Base-by-base conservation (phyloP, 345 rosid species). In the Arabidopsis suecica region DNA sequence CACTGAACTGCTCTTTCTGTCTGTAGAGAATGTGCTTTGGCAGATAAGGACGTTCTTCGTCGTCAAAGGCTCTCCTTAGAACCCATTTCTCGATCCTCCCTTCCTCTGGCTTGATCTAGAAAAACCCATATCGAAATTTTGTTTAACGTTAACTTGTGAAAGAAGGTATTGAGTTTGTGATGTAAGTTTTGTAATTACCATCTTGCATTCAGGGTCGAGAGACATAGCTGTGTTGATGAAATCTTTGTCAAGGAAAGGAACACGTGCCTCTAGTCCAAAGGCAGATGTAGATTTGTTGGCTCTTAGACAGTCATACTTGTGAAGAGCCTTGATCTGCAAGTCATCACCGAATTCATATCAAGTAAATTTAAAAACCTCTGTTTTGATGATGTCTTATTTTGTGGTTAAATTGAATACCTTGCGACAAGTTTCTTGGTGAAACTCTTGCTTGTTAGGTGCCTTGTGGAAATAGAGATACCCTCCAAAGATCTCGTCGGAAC, bases 1-100 rank as follows among this genome's bases (percentile, higher is more conserved):
- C 98, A 75, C 98, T 94, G 50, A 94, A 94, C 71, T 94, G 97
- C 68, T 94, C 98, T 58, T 94, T 94, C 82, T 94, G 98, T 74
- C 98, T 90, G 82, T 94, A 91, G 40, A 94, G 85, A 68, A 94
- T 88, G 80, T 88, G 95, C 91, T 91, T 90, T 58, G 97, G 98
- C 55, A 94, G 83, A 81, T 94, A 91, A 7, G 98, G 98, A 67
- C 48, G 79, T 69, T 91, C 87, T 76, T 90, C 91, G 2, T 91
- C 95, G 41, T 94, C 97, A 3, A 94, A 94, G 34, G 98, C 96
- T 80, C 68, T 90, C 73, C 98, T 86, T 12, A 91, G 80, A 67
- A 88, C 80, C 96, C 97, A 94, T 62, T 94, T 94, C 84, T 94
- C 97, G 1, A 91, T 85, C 49, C 79, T 84, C 5, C 93, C 91